phyloP scores from a whole-genome alignment of 2,329 filamentous ascomycete genomes.

The Pseudogymnoascus sp. region DNA sequence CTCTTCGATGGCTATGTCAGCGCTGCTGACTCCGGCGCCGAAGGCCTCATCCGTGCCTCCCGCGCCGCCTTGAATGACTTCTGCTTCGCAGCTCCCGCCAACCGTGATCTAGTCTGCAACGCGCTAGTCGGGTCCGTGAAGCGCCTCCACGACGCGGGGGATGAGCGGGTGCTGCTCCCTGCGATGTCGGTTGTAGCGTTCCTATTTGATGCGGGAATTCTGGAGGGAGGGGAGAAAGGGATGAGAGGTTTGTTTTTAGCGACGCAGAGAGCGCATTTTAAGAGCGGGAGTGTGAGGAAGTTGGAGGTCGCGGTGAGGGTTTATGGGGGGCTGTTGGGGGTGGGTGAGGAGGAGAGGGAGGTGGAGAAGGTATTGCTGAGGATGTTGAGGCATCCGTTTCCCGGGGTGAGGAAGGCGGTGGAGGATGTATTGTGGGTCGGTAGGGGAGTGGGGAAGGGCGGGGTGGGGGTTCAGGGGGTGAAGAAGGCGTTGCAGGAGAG shows the following conservation, averaged over 20 bases:
- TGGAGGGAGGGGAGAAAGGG: slow-evolving; percentile 30
- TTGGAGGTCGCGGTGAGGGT: slow-evolving; percentile 71
- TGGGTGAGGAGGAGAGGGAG: slow-evolving; percentile 17
- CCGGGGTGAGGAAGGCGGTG: slow-evolving; percentile 54
- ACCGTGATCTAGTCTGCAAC: slow-evolving; percentile 36
- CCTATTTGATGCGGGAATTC: slow-evolving; percentile 55
- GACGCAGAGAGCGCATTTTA: slow-evolving; percentile 68
- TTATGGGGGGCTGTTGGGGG: slow-evolving; percentile 59
- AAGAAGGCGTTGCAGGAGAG: slow-evolving; percentile 25
- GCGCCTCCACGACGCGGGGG: slow-evolving; percentile 33
- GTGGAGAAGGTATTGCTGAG: slow-evolving; percentile 61
- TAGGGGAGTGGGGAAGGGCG: slow-evolving; percentile 39
- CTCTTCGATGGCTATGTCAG: slow-evolving; percentile 61
- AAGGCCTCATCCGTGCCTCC: slow-evolving; percentile 62
- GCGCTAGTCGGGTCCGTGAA: slow-evolving; percentile 48
- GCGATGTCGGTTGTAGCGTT: slow-evolving; percentile 71
- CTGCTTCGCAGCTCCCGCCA: slow-evolving; percentile 27
- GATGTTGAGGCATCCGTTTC: slow-evolving; percentile 76
- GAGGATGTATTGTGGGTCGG: slow-evolving; percentile 47
- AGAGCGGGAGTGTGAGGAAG: slow-evolving; percentile 73
- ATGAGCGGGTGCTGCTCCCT: slow-evolving; percentile 65
- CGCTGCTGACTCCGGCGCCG: slow-evolving; percentile 69
- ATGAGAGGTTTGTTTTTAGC: slow-evolving; percentile 14
- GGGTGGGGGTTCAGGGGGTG: slow-evolving; percentile 50
- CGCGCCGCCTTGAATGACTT: slow-evolving; percentile 54